Evolutionary conservation across 2,329 filamentous ascomycete genomes (phyloP).

Genomic region (Triangularia setosa): DNA sequence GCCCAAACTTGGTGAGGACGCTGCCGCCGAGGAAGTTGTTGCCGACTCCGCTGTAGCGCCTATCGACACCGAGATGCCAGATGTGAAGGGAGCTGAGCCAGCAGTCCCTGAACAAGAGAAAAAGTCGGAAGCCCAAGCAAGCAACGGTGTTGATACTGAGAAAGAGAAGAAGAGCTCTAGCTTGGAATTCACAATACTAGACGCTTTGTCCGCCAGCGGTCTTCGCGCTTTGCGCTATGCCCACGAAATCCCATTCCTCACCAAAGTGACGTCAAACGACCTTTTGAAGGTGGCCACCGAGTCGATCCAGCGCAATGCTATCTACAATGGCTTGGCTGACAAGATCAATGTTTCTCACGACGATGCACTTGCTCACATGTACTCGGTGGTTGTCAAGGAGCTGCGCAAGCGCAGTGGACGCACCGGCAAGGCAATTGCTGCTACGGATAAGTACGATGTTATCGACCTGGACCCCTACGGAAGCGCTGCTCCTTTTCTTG

Average conservation of each 20-base stretch:
- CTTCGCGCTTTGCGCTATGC: conserved; percentile 88
- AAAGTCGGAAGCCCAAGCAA: conserved; percentile 8
- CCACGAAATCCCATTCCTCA: conserved; percentile 81
- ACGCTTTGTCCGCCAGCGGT: conserved; percentile 91
- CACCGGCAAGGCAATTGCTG: conserved; percentile 37
- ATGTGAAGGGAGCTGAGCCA: not conserved
- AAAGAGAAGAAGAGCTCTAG: conserved; percentile 27
- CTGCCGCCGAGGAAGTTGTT: not conserved
- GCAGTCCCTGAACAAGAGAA: conserved; percentile 5
- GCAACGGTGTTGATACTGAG: not conserved
- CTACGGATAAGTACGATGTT: conserved; percentile 70
- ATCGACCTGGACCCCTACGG: conserved; percentile 97
- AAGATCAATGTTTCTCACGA: conserved; percentile 71
- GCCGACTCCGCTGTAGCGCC: conserved; percentile 17
- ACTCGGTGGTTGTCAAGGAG: conserved; percentile 59
- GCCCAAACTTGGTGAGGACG: conserved; percentile 24
- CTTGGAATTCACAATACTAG: conserved; percentile 74
- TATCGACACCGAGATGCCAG: conserved; percentile 19
- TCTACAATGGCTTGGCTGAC: conserved; percentile 71
- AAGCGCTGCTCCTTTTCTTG: conserved; percentile 86
- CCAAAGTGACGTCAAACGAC: conserved; percentile 84
- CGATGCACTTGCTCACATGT: conserved; percentile 91
- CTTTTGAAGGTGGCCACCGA: conserved; percentile 72
- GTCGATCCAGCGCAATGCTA: conserved; percentile 78
- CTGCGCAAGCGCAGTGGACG: conserved; percentile 36